phyloP scores from a whole-genome alignment of 1,139 yeast genomes.

The Scheffersomyces titani region DNA sequence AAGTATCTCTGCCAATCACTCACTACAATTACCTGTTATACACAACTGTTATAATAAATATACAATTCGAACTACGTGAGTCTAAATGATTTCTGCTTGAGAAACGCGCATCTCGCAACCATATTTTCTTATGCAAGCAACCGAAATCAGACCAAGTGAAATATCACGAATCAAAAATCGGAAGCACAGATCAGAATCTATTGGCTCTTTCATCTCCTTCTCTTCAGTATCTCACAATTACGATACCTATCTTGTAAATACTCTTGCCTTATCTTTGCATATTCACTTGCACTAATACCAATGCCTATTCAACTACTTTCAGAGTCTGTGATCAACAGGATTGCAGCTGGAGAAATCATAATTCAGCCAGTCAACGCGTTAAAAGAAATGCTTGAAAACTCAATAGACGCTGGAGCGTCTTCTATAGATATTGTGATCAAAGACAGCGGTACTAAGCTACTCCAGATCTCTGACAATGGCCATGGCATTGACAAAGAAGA shows the following conservation, averaged over 20 bases:
- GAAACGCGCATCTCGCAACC: neutral
- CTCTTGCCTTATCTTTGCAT: neutral
- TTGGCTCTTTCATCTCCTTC: neutral
- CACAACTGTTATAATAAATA: too few relatives aligned
- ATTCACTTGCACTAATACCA: neutral
- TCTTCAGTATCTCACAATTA: neutral
- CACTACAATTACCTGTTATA: too few relatives aligned
- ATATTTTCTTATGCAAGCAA: neutral
- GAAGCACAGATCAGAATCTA: neutral
- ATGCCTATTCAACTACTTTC: conserved; percentile 37
- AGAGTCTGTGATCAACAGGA: conserved; percentile 73
- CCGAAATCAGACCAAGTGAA: neutral
- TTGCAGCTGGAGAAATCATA: conserved; percentile 98
- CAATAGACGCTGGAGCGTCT: conserved; percentile 53
- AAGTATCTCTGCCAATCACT: too few relatives aligned
- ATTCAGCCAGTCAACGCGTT: conserved; percentile 84
- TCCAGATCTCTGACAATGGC: conserved; percentile 59
- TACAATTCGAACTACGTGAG: too few relatives aligned
- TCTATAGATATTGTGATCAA: conserved; percentile 51
- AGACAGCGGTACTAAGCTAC: conserved; percentile 55
- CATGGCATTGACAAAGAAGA: conserved; percentile 49
- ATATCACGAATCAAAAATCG: neutral
- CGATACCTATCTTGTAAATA: neutral
- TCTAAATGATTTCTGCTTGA: too few relatives aligned
- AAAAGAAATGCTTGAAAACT: conserved; percentile 57